phyloP scores from a whole-genome alignment of 2,329 filamentous ascomycete genomes.

The Alternaria incomplexa region DNA sequence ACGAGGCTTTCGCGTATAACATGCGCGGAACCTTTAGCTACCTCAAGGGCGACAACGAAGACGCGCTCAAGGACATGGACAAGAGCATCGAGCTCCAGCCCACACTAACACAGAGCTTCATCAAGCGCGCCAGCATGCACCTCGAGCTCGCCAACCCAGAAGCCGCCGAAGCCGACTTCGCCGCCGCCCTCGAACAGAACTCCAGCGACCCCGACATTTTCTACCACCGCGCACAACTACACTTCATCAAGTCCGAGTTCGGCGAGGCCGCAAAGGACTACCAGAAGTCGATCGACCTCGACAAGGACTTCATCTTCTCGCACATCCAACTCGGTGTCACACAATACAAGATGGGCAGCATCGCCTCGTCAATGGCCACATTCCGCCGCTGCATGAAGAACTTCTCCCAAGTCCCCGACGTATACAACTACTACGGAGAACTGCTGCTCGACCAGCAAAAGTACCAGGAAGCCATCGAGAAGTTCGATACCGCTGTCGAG shows the following conservation, averaged over 20 bases:
- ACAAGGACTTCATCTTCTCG: constrained; percentile 96
- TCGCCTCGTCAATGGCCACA: constrained; percentile 97
- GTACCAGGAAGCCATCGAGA: constrained; percentile 92
- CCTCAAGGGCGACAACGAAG: constrained; percentile 83
- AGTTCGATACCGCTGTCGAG: constrained; percentile 98
- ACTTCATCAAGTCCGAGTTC: constrained; percentile 96
- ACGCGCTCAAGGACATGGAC: constrained; percentile 83
- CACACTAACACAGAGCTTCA: constrained; percentile 90
- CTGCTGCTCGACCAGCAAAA: constrained; percentile 95
- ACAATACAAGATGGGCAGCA: constrained; percentile 99
- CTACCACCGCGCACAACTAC: constrained; percentile 97
- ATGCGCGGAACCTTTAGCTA: constrained; percentile 96
- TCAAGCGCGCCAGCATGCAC: constrained; percentile 98
- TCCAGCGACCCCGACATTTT: constrained; percentile 93
- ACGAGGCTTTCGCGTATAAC: constrained; percentile 93
- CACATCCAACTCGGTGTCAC: constrained; percentile 99
- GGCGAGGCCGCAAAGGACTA: constrained; percentile 96
- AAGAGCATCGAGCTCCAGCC: constrained; percentile 92
- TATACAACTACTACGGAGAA: constrained; percentile 99
- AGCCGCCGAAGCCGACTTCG: constrained; percentile 87
- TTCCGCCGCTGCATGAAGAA: constrained; percentile 98
- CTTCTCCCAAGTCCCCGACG: constrained; percentile 93
- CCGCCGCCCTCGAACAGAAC: constrained; percentile 83
- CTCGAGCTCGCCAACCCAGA: constrained; percentile 87
- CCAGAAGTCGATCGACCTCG: constrained; percentile 97